These are phyloP conservation scores for Rhizopogon parksii DNA, from an alignment of 1,284 basidiomycete genomes.

Conservation along the genomic window DNA sequence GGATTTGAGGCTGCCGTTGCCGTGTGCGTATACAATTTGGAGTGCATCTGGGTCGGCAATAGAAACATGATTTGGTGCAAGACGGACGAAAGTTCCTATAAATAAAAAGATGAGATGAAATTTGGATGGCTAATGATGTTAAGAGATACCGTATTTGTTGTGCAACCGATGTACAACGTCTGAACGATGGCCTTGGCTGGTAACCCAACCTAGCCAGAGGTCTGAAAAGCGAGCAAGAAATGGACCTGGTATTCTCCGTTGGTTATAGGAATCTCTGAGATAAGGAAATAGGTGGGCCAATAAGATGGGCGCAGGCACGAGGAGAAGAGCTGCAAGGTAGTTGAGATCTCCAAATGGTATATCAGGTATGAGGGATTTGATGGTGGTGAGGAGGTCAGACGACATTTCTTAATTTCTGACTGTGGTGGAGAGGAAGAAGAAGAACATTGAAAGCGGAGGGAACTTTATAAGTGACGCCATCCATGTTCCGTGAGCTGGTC, in stretches of 20 bases:
- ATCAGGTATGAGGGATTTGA: not conserved
- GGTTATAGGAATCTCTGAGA: conserved; percentile 49
- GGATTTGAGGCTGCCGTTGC: conserved; percentile 72
- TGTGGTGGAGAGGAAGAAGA: not conserved
- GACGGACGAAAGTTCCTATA: conserved; percentile 73
- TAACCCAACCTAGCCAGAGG: conserved; percentile 66
- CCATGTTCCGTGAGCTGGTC: no score
- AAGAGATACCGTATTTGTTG: conserved; percentile 56
- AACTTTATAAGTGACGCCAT: no score
- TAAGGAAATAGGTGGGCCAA: conserved; percentile 53
- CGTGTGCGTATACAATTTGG: conserved; percentile 70
- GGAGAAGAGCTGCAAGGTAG: conserved; percentile 14
- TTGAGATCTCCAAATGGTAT: conserved; percentile 6
- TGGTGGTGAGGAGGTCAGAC: not conserved
- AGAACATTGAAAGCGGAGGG: no score
- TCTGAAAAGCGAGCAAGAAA: conserved; percentile 70
- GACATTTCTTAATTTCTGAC: not conserved
- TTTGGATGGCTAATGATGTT: not conserved
- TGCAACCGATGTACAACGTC: conserved; percentile 74
- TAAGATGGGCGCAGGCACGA: conserved; percentile 29
- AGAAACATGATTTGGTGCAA: conserved; percentile 84
- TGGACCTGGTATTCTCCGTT: conserved; percentile 68
- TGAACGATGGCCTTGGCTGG: conserved; percentile 67
- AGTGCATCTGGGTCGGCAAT: conserved; percentile 77
- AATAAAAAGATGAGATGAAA: not conserved